Percentiles rank a stretch among this genome's conserved stretches.
These are phyloP conservation scores for Hirschfeldia incana DNA, from an alignment of 345 rosid genomes.

Conservation along the genomic window DNA sequence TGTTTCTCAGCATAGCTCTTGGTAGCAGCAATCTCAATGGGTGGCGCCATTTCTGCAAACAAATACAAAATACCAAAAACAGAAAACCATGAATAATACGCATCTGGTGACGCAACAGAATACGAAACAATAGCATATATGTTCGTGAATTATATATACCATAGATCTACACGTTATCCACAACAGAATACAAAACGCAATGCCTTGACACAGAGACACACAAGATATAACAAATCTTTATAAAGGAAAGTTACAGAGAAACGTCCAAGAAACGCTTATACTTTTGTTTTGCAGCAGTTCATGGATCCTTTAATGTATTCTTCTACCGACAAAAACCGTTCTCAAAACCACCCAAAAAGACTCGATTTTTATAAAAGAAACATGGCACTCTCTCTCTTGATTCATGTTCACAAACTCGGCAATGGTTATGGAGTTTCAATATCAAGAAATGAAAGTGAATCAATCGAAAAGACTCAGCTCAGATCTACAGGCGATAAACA, in stretches of 20 bases:
- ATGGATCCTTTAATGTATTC: conserved; percentile 17
- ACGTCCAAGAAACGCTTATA: conserved; percentile 31
- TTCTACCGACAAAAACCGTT: conserved; percentile 25
- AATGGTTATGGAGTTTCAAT: background rate
- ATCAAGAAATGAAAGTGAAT: conserved; percentile 15
- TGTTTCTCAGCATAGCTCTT: conserved; percentile 40
- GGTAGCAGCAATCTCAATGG: conserved; percentile 52
- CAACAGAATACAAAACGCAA: conserved; percentile 9
- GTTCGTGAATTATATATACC: conserved; percentile 4
- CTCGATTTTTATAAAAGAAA: background rate
- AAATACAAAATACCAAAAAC: background rate
- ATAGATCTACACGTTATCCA: conserved; percentile 15
- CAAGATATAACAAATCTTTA: background rate
- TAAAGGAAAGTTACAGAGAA: conserved; percentile 28
- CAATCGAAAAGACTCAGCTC: conserved; percentile 5
- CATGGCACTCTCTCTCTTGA: background rate
- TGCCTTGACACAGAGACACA: conserved; percentile 19
- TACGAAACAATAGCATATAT: background rate
- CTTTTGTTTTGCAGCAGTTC: background rate
- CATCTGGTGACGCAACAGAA: background rate
- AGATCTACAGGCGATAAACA: conserved; percentile 26
- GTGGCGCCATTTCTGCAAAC: conserved; percentile 67
- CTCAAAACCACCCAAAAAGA: background rate
- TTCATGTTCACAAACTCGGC: background rate
- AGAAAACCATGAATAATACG: conserved; percentile 4